Conservation (phyloP, 805 yeast genomes). For the Suhomyces sp. region DNA sequence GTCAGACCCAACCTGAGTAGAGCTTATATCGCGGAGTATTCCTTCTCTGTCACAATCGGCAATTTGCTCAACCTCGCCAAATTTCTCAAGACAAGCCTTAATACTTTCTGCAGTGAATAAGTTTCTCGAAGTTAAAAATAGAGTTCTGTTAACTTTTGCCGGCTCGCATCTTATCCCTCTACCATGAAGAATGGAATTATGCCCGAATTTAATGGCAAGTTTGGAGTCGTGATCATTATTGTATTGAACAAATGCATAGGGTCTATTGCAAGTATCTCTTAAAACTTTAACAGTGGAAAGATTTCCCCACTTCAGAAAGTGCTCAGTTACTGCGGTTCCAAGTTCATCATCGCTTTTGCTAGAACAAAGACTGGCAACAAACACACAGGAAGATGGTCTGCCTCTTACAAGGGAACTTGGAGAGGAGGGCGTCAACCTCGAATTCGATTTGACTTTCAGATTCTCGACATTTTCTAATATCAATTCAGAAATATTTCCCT, state of each 20-base stretch:
- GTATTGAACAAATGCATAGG: constrained; percentile 92
- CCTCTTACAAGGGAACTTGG: constrained; percentile 33
- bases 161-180: constrained; percentile 82
- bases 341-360: constrained; percentile 66
- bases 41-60: constrained; percentile 41
- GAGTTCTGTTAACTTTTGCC: constrained; percentile 87
- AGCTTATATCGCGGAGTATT: constrained; percentile 8
- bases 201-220: constrained; percentile 64
- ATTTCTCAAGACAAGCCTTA: constrained; percentile 40
- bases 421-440: neutral
- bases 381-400: constrained; percentile 81
- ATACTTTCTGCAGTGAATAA: constrained; percentile 31
- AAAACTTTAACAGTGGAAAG: constrained; percentile 75
- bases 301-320: constrained; percentile 69
- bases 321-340: constrained; percentile 62
- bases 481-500: neutral
- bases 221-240: constrained; percentile 66
- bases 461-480: neutral
- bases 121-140: constrained; percentile 49
- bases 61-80: constrained; percentile 76
- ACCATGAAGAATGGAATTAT: constrained; percentile 66
- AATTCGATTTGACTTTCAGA: neutral
- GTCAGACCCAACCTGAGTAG: constrained; percentile 20
- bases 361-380: constrained; percentile 79
- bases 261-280: constrained; percentile 75